Evolutionary conservation across 768 basidiomycete genomes (phyloP), one percentile per base, ranked within the genome.

Genomic region (Porphyrellus cyaneotinctus): DNA sequence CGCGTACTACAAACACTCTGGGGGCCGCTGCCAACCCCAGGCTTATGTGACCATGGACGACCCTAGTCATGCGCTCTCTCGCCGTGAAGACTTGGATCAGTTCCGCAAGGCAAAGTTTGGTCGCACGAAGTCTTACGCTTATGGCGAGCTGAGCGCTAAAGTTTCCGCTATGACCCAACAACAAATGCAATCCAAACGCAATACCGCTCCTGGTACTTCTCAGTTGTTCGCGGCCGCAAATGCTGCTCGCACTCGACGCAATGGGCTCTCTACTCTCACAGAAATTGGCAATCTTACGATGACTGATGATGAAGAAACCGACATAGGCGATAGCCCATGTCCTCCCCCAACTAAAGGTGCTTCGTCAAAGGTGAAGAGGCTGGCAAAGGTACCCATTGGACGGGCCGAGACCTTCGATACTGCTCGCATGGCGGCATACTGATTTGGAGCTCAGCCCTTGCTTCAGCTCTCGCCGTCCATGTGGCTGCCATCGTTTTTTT

Each of bases 21-120:
- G 82, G 2, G 66, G 71, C 28, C 86, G 85, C 41, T 98, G 95
- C 73, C 75, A 87, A 43, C 95, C 92, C 0, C 74, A 72, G 17
- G 86, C 79, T 1, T 99, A 99, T 64, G 85, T 95, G 37, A 83
- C 80, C 8, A 99, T 99, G 97, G 93, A 97, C 64, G 94, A 97
- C 67, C 94, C 94, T 2, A 79, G 78, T 41, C 85, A 95, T 67
- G 81, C 85, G 18, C 74, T 77, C 18, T 87, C 91, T 32, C 87
- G 94, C 42, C 80, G 84, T 38, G 88, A 91, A 64, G 91, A 95
- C 62, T 68, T 97, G 39, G 91, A 92, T 69, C 90, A 94, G 63
- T 93, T 98, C 76, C 88, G 95, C 58, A 89, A 85, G 65, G 79
- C 78, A 56, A 89, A 88, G 65, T 93, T 94, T 66, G 86, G 88